Base-by-base conservation (phyloP, 2,329 filamentous ascomycete genomes). In the Beauveria caledonica region DNA sequence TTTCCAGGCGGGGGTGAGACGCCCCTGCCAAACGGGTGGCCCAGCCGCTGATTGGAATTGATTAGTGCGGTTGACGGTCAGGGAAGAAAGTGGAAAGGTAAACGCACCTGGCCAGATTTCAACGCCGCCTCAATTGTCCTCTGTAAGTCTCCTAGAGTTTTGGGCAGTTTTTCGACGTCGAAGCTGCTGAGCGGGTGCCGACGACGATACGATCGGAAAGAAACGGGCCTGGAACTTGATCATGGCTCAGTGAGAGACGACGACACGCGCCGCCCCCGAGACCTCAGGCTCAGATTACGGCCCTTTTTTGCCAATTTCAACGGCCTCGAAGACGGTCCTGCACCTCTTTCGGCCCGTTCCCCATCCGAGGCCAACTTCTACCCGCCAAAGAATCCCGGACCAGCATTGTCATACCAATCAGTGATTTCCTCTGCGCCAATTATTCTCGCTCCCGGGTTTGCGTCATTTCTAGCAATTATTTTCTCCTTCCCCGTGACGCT, bases 261-360 rank as follows among this genome's bases (percentile, higher is more conserved):
- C 53, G 3, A 36, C n/a, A 36, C 25, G 42, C n/a, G 19, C 19
- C 27, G 11, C 27, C 17, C 11, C 1, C 1, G 3, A 45, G 40
- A n/a, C 40, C n/a, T 45, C 33, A 36, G 33, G 36, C 36, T 25
- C 21, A 54, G 39, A 19, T 33, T 23, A 19, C 39, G 33, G 33
- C 33, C 33, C 33, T 36, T 36, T 36, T 36, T 36, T 36, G 33
- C 11, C 11, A 36, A 45, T 9, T 19, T 27, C 39, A 39, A 39
- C 15, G 23, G 21, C 36, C 40, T 17, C 39, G 39, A 53, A 36
- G 33, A 36, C 33, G 33, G 19, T 50, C 33, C 29, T 59, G 57
- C 48, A 52, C 57, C 3, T 44, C 57, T 52, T 59, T 59, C 57
- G 57, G 57, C 36, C 57, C 57, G 57, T 59, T 59, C 48, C 49